Evolutionary conservation across 1,139 yeast species (phyloP).

Genomic region (Saccharomyces hybrid): DNA sequence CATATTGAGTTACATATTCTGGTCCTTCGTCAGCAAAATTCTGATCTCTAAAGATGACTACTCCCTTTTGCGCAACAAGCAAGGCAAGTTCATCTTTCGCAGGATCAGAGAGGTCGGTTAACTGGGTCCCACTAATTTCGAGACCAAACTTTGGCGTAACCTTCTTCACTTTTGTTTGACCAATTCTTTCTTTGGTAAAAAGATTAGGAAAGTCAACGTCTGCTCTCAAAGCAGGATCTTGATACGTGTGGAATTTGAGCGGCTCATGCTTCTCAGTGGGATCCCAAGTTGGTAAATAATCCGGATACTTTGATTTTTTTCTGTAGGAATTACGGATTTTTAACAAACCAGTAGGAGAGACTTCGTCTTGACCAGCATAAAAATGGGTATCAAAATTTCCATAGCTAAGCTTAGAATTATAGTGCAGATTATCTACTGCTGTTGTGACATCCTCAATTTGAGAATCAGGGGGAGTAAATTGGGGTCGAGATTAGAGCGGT

Average conservation of each 20-base stretch:
- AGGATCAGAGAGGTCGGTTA: constrained; percentile 41
- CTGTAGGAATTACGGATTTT: constrained; percentile 22
- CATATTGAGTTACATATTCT: constrained; percentile 45
- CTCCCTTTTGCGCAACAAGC: constrained; percentile 46
- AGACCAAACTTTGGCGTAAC: constrained; percentile 36
- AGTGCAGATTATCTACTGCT: background rate
- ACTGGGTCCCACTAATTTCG: constrained; percentile 49
- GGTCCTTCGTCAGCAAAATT: constrained; percentile 55
- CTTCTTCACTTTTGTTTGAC: constrained; percentile 7
- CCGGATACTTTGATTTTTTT: constrained; percentile 31
- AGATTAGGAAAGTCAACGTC: constrained; percentile 26
- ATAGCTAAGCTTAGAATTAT: background rate
- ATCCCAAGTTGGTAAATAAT: constrained; percentile 43
- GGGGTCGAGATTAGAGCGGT: background rate
- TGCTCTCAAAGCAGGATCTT: constrained; percentile 20
- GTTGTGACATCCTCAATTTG: background rate
- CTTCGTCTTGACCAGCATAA: constrained; percentile 17
- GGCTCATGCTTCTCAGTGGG: constrained; percentile 37
- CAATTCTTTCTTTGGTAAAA: constrained; percentile 7
- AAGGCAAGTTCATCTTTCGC: constrained; percentile 50
- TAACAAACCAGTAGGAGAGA: constrained; percentile 14
- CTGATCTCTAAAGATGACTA: constrained; percentile 43
- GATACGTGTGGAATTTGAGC: constrained; percentile 27
- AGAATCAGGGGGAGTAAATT: background rate
- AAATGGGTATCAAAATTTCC: constrained; percentile 20